Conservation (phyloP, 1,284 basidiomycete genomes). For the Sphaerobolus stellatus region DNA sequence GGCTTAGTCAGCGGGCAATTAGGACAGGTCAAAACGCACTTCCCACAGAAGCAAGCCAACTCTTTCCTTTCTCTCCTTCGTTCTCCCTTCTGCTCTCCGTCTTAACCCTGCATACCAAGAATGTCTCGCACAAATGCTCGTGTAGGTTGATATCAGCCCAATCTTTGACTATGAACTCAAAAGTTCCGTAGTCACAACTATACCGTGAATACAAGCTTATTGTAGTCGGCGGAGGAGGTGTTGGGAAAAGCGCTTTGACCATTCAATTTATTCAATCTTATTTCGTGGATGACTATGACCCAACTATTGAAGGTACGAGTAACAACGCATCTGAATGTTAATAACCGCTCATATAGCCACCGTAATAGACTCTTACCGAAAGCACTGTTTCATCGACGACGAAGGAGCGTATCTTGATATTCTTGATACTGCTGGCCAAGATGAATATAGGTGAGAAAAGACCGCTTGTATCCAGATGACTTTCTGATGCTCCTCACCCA, state of each 20-base stretch:
- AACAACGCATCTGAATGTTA: not conserved
- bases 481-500: too few relatives aligned
- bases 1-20: too few relatives aligned
- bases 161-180: too few relatives aligned
- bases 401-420: constrained; percentile 54
- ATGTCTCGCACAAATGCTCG: too few relatives aligned
- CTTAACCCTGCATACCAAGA: too few relatives aligned
- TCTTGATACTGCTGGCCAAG: constrained; percentile 52
- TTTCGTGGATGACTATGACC: constrained; percentile 55
- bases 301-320: constrained; percentile 45
- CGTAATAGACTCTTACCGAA: constrained; percentile 42
- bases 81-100: too few relatives aligned
- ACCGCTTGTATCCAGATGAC: not conserved
- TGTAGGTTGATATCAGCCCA: too few relatives aligned
- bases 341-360: not conserved
- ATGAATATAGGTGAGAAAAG: constrained; percentile 20
- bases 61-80: too few relatives aligned
- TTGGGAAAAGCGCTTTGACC: constrained; percentile 48
- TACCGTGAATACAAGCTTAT: constrained; percentile 38
- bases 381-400: constrained; percentile 50
- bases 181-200: not conserved
- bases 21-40: too few relatives aligned
- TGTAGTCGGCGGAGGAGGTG: constrained; percentile 51
- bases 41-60: too few relatives aligned
- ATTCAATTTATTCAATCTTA: constrained; percentile 49